Evolutionary conservation across 768 basidiomycete species (phyloP), one percentile per base, ranked within the genome.

Genomic region (Crucibulum laeve): DNA sequence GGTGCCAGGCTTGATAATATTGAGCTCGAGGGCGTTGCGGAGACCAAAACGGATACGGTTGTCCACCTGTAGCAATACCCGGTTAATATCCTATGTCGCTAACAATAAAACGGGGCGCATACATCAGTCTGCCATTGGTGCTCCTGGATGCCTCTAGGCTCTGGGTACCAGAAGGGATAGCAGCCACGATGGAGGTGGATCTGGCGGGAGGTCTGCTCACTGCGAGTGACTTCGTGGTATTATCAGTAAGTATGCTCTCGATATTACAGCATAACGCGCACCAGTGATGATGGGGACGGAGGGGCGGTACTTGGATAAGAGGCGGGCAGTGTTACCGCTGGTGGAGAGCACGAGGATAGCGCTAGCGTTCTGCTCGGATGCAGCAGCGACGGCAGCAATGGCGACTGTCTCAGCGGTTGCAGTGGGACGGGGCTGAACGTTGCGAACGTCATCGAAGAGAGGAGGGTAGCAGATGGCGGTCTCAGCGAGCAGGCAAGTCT

Each of bases 101-200:
- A 50, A 32, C 4, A 39, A 23, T 24, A 42, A 25, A 46, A 37
- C 30, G 24, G 18, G 36, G 25, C 21, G 15, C 88, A 65, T 60
- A 94, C 95, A 66, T 99, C 96, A 32, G 79, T 91, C 73, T 99
- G 96, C 96, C 96, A 99, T 65, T 95, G 92, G 60, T 87, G 80
- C 35, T 77, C 74, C 46, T 80, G 79, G 49, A 94, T 77, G 38
- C 93, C 92, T 38, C 94, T 80, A n/a, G 92, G 88, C 71, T 95
- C 93, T 32, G 84, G 72, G 76, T 96, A 98, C 84, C 84, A 90
- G 78, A 95, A 91, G 19, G 95, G 95, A 67, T 98, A 99, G 68
- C 87, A 89, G 47, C 91, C 95, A 53, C 96, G 84, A 73, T 96
- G 88, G 54, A 99, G 72, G 70, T 98, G 96, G 57, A 94, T 88